Conservation (phyloP, 1,284 basidiomycete genomes). For the Sanghuangporus sanghuang region DNA sequence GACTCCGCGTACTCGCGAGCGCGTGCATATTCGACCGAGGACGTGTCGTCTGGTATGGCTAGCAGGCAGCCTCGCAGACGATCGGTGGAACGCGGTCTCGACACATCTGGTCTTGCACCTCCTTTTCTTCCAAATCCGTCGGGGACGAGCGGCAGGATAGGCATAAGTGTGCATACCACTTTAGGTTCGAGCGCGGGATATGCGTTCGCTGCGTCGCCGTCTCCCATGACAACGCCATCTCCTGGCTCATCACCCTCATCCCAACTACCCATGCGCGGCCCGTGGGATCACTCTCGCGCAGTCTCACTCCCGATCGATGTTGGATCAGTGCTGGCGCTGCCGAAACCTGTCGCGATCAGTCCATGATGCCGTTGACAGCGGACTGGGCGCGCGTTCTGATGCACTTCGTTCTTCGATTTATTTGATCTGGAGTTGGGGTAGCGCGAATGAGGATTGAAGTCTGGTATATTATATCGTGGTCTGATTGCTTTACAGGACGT, state of each 20-base stretch:
- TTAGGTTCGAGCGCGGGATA: background rate
- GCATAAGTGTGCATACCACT: background rate
- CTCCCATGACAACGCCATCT: slow-evolving; percentile 1
- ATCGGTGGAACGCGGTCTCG: slow-evolving; percentile 6
- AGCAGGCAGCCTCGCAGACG: background rate
- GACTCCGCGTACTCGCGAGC: background rate
- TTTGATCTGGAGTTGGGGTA: background rate
- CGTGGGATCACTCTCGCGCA: slow-evolving; percentile 53
- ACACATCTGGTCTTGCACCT: background rate
- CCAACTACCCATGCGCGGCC: slow-evolving; percentile 31
- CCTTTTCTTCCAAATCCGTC: background rate
- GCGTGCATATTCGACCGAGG: background rate
- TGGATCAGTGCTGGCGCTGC: slow-evolving; percentile 38
- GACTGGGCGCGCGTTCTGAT: background rate
- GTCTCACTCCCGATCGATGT: slow-evolving; percentile 40
- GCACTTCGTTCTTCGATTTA: background rate
- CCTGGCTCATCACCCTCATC: background rate
- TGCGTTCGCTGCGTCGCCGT: background rate
- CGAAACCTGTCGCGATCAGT: slow-evolving; percentile 39
- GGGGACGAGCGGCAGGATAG: background rate
- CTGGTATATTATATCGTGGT: background rate
- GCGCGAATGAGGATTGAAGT: background rate
- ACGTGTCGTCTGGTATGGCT: background rate
- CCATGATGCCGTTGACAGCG: slow-evolving; percentile 16
- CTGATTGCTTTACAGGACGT: background rate